Base-by-base conservation (phyloP, 2,329 filamentous ascomycete species). In the Ascocoryne sarcoides region DNA sequence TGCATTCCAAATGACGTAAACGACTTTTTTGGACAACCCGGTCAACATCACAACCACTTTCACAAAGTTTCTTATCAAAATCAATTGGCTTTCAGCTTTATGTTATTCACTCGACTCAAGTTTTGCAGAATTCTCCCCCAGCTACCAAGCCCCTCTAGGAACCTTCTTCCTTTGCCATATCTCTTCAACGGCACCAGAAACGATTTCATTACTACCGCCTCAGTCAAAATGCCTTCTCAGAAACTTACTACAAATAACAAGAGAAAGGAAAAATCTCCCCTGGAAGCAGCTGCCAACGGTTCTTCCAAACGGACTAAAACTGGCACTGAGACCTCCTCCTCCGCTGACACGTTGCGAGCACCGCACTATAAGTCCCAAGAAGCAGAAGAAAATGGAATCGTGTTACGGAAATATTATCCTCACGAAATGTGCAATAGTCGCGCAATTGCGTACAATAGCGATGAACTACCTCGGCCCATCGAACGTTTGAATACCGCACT, bases 401-500 rank as follows among this genome's bases (percentile, higher is more conserved):
- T 85, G 0, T 66, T 82, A 26, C 77, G 81, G 30, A 72, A 84
- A 35, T 95, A 80, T 64, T 95, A 95, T 52, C 87, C 87, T 0
- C 74, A 76, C 1, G 87, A 94, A 58, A 93, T 95, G 80, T 84
- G 73, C 64, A 92, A 87, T 53, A 75, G 73, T 36, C 79, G 88
- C 29, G 88, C 84, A 38, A 67, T 69, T 4, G 79, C 82, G 37
- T 95, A 95, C 62, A 82, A 74, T 39, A 63, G 71, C n/a, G 71
- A 81, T 38, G 70, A 75, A 35, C 65, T 93, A 3, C 72, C 79
- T 3, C 76, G 83, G 0, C 89, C 88, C 0, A 82, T 93, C 15
- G 77, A 88, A 51, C 61, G 73, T 0, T 69, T 95, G 2, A 59
- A 76, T 4, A 59, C 65, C 1, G 77, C 79, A 0, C 67, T 88